Evolutionary conservation across 129 eudicot genomes (phyloP).

Genomic region (Scalesia atractyloides): DNA sequence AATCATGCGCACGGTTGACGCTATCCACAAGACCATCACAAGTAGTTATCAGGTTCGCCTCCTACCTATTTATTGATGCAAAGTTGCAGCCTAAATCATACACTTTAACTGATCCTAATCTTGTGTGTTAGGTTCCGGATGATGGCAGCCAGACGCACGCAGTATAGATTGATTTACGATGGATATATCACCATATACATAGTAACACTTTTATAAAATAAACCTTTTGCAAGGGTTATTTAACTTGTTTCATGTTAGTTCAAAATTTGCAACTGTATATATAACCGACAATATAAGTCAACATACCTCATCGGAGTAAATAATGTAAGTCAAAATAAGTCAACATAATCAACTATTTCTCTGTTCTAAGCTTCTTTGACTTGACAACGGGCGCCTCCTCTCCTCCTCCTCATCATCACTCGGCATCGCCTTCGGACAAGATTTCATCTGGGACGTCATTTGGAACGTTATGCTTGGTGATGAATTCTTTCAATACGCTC

Average conservation of each 20-base stretch:
- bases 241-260: not conserved
- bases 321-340: not conserved
- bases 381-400: constrained; percentile 49
- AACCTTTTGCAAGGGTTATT: not conserved
- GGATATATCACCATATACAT: not conserved
- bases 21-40: constrained; percentile 50
- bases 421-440: constrained; percentile 65
- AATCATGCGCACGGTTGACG: constrained; percentile 42
- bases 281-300: not conserved
- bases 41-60: constrained; percentile 28
- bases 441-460: constrained; percentile 82
- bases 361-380: constrained; percentile 51
- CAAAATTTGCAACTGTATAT: not conserved
- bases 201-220: not conserved
- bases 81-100: constrained; percentile 14
- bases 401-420: constrained; percentile 33
- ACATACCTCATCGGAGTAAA: constrained; percentile 5
- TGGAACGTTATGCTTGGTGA: constrained; percentile 73
- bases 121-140: constrained; percentile 20
- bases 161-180: constrained; percentile 10
- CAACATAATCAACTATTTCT: constrained; percentile 5
- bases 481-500: constrained; percentile 75
- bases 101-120: not conserved
- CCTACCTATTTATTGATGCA: no score
- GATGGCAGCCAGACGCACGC: constrained; percentile 12